A percentile compares a stretch with the other conserved stretches of the same genome.
Evolutionary conservation across 306 rosid genomes (phyloP).

Genomic region (Medicago arabica): DNA sequence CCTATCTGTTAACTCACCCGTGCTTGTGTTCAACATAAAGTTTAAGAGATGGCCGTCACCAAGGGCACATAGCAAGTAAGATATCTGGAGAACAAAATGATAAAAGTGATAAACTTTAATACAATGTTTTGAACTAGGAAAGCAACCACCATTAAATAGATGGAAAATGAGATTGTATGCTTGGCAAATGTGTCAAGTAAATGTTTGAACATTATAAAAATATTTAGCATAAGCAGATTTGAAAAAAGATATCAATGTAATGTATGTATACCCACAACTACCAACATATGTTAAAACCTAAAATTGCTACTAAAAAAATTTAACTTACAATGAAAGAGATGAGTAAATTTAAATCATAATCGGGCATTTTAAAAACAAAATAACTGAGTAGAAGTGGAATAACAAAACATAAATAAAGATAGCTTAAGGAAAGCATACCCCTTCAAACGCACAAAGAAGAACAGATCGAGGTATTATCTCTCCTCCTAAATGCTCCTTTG

Average conservation of each 20-base stretch:
- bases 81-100: slow-evolving; percentile 64
- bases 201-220: slow-evolving; percentile 14
- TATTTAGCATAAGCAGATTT: slow-evolving; percentile 18
- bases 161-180: slow-evolving; percentile 9
- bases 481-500: slow-evolving; percentile 93
- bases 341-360: slow-evolving; percentile 2
- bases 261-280: slow-evolving; percentile 15
- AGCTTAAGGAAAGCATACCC: slow-evolving; percentile 65
- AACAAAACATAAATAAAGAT: slow-evolving; percentile 15
- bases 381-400: not conserved
- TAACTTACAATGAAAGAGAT: not conserved
- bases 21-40: slow-evolving; percentile 77
- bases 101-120: not conserved
- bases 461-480: slow-evolving; percentile 99
- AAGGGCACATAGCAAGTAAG: slow-evolving; percentile 91
- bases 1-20: slow-evolving; percentile 89
- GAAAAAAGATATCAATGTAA: slow-evolving; percentile 12
- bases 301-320: not conserved
- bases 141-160: slow-evolving; percentile 12
- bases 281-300: not conserved
- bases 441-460: slow-evolving; percentile 98
- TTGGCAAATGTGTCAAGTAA: not conserved
- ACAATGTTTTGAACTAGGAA: not conserved
- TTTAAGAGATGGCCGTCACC: slow-evolving; percentile 98
- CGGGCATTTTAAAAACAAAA: slow-evolving; percentile 24